These are phyloP conservation scores for Leishmania mexicana DNA, from an alignment of 208 protist genomes.

Conservation along the genomic window DNA sequence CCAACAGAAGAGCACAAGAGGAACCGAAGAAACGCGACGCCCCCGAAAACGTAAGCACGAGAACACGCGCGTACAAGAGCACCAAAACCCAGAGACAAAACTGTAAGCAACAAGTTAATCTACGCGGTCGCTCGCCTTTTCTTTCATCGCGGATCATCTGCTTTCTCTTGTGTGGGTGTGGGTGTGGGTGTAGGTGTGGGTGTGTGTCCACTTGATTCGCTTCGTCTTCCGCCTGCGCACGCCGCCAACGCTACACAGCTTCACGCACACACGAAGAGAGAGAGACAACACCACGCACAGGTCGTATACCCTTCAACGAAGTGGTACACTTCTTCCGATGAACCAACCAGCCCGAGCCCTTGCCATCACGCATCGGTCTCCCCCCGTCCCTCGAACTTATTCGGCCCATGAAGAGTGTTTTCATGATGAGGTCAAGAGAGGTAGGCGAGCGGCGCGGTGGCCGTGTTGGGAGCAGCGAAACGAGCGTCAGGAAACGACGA, in stretches of 20 bases:
- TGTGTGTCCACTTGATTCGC: not conserved
- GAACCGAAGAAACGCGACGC: too few species aligned
- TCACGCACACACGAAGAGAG: not conserved
- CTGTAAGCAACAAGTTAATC: not conserved
- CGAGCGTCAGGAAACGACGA: too few species aligned
- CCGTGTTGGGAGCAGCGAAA: too few species aligned
- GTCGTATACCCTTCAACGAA: not conserved
- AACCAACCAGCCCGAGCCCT: too few species aligned
- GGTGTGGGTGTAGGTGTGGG: not conserved
- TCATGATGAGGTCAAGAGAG: not conserved
- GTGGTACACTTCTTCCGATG: not conserved
- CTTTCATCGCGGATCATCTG: not conserved
- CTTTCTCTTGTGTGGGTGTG: not conserved
- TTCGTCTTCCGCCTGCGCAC: not conserved
- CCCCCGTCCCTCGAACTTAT: not conserved
- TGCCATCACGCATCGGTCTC: not conserved
- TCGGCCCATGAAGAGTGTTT: not conserved
- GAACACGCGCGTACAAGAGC: not conserved
- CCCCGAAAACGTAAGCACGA: too few species aligned
- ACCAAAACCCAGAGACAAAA: not conserved
- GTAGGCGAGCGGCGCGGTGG: too few species aligned
- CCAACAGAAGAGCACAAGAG: not conserved
- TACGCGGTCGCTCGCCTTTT: not conserved
- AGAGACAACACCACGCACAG: not conserved
- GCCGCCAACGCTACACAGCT: too few species aligned